phyloP scores from a whole-genome alignment of 352 stramenopile species.

The Pythium rhizo-oryzae region DNA sequence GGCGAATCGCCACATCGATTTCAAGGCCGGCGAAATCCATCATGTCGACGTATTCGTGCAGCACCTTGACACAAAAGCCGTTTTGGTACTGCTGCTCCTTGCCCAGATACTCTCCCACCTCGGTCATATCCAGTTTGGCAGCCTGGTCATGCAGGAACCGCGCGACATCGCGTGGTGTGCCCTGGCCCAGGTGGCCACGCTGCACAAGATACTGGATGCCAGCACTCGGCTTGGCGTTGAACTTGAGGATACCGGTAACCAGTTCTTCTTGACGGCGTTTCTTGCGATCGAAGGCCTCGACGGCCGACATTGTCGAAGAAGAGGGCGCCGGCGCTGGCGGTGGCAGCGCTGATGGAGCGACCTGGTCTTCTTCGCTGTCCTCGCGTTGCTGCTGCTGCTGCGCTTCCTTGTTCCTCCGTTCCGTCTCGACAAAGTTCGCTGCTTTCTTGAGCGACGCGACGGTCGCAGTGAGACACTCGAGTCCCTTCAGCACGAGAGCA shows the following conservation, averaged over 20 bases:
- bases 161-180: conserved; percentile 93
- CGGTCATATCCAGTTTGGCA: conserved; percentile 96
- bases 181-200: conserved; percentile 91
- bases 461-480: conserved; percentile 95
- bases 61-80: conserved; percentile 91
- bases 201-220: conserved; percentile 93
- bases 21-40: conserved; percentile 95
- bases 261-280: conserved; percentile 97
- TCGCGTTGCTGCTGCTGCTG: conserved; percentile 36
- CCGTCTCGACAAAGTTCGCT: conserved; percentile 70
- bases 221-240: conserved; percentile 96
- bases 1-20: conserved; percentile 98
- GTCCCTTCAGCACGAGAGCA: conserved; percentile 73
- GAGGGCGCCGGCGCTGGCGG: conserved; percentile 19
- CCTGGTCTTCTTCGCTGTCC: conserved; percentile 48
- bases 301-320: conserved; percentile 67
- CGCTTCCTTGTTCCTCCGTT: conserved; percentile 45
- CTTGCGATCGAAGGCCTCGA: conserved; percentile 98
- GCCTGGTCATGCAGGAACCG: conserved; percentile 93
- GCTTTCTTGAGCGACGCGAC: conserved; percentile 93
- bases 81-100: conserved; percentile 96
- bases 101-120: conserved; percentile 97
- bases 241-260: conserved; percentile 96
- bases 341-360: conserved; percentile 20
- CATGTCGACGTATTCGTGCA: conserved; percentile 97